Evolutionary conservation across 768 basidiomycete genomes (phyloP), one percentile per base, ranked within the genome.

Genomic region (Naematelia encephala): DNA sequence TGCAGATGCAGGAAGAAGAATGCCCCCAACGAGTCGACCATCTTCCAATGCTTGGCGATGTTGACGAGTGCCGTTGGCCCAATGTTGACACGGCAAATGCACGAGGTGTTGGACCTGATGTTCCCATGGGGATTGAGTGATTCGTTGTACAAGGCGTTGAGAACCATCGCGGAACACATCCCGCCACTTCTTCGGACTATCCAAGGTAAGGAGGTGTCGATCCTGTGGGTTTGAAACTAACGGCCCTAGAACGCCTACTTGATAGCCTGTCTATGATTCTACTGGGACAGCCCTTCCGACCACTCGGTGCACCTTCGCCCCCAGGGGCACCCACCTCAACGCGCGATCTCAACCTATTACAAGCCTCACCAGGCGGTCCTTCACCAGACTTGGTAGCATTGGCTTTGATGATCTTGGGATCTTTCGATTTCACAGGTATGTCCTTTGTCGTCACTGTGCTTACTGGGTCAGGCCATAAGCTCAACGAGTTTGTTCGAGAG

Each of bases 31-130:
- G 93, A 97, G 76, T 91, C 91, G 64, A 88, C 93, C 0, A 91
- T 98, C 59, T 98, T 99, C 72, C 90, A 97, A 81, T 98, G 96
- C 77, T 84, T 99, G 59, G 91, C 91, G 34, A 94, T 97, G 91
- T 81, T 99, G 44, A 91, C 93, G 0, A 84, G 86, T 1, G 90
- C 96, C 8, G 92, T 99, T 28, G 96, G 96, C 0, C 92, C 92
- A 1, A 94, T 92, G 76, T 80, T 99, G 48, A 98, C 96, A 0
- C 92, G 94, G 72, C 82, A 94, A 47, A 82, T 99, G 57, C 96
- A 97, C 77, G 96, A 98, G 71, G 89, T 97, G 66, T 84, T 99
- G 28, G 93, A 98, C 75, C 80, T 96, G 43, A 98, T 99, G 89
- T 89, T 98, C 72, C 88, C 86, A 0, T 94, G 88, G 72, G 94